Base-by-base conservation (phyloP, 2,329 filamentous ascomycete genomes). In the Botrytis elliptica region DNA sequence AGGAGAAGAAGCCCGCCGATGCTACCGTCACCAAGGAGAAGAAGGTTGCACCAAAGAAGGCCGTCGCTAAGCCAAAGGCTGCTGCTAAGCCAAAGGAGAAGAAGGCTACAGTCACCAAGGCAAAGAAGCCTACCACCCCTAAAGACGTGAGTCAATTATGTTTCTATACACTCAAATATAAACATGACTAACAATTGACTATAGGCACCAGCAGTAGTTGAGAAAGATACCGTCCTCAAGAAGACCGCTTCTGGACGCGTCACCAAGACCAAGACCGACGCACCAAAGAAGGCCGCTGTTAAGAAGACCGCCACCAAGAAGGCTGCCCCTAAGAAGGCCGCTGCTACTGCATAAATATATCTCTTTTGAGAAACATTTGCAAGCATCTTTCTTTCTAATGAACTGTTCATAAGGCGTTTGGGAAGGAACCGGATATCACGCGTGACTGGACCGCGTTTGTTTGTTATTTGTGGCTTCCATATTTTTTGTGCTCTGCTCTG, bases 241-340 rank as follows among this genome's bases (percentile, higher is more conserved):
- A 92, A 90, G 86, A 93, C 91, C 82, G 92, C 92, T 86, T 91
- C 90, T 57, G 91, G 91, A 63, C 90, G 91, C 75, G 89, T 92
- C 77, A 91, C 88, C 80, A 93, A 92, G 67, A 81, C 92, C 77
- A 80, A 79, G 77, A 82, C 83, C 55, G 82, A 85, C 62, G 85
- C 86, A 70, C 82, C 84, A 75, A 88, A 87, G 82, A 84, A 83
- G 78, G 74, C 77, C 16, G 81, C 83, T 25, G 77, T 78, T 4
- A 81, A 81, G 77, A 79, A 79, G 75, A 69, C 76, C 16, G 60
- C 67, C 25, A 38, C 74, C 33, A 67, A 75, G 63, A 71, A 82
- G 66, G 76, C 75, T 6, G 74, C 78, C 2, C 76, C 80, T 1
- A 82, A 81, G 80, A 81, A 81, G 52, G 57, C 33, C 8, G 42